A percentile compares a stretch with the other conserved stretches of the same genome.
These are phyloP conservation scores for Rosa chinensis DNA, from an alignment of 306 rosid species.

Conservation along the genomic window DNA sequence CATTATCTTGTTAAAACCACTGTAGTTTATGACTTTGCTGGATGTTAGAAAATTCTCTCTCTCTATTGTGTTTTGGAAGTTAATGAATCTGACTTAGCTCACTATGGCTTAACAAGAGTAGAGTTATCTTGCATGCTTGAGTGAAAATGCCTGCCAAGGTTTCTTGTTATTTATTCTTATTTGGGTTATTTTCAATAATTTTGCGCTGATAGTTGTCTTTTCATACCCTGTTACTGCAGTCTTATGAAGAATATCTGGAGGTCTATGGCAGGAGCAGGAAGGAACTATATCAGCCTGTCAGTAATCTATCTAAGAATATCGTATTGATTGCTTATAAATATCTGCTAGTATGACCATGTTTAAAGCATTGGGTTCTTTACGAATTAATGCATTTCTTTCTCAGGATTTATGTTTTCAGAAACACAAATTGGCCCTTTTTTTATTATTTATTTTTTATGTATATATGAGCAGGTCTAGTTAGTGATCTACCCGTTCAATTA, in stretches of 20 bases:
- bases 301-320: slow-evolving; percentile 18
- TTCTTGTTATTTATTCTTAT: too few relatives aligned
- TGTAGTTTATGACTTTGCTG: not conserved
- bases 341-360: not conserved
- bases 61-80: not conserved
- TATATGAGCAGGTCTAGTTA: not conserved
- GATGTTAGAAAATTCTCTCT: not conserved
- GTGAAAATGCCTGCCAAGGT: not conserved
- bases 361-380: not conserved
- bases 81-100: slow-evolving; percentile 8
- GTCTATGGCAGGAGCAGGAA: slow-evolving; percentile 41
- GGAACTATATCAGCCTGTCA: slow-evolving; percentile 25
- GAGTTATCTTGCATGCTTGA: too few relatives aligned
- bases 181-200: too few relatives aligned
- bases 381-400: not conserved
- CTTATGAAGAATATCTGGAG: slow-evolving; percentile 51
- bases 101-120: too few relatives aligned
- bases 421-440: not conserved
- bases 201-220: slow-evolving; percentile 5
- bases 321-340: not conserved
- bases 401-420: not conserved
- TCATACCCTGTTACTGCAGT: slow-evolving; percentile 31
- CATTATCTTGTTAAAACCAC: slow-evolving; percentile 1
- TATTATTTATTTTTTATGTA: not conserved
- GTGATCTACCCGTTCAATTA: not conserved